Base-by-base conservation (phyloP, 805 yeast genomes). In the Zygoascus ofunaensis region DNA sequence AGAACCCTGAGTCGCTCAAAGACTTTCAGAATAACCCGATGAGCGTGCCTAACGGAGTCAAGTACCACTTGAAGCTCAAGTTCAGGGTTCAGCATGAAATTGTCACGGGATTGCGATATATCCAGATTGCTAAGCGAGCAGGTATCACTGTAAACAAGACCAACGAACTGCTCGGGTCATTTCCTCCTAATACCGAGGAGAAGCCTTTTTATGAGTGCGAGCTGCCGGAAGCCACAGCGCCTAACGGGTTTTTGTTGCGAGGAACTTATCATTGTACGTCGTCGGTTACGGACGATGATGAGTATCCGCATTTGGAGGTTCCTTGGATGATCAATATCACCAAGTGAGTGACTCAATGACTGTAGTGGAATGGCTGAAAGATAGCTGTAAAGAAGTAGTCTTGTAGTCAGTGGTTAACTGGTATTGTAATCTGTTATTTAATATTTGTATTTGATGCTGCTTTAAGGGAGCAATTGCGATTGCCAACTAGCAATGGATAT, bases 81-180 rank as follows among this genome's bases (percentile, higher is more conserved):
- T 89, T 87, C 68, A 76, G 87, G 53, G 82, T 89, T 28, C 96
- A 87, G 63, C 90, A 83, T 57, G 94, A 85, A 60, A 85, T 89
- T 52, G 80, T 89, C 55, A 87, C 96, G 1, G 97, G 97, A 1
- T 74, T 89, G 59, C 80, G 82, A 60, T 89, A 87, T 62, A 73
- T 85, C 52, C 95, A 86, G 63, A 77, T 77, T 17, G 82, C 87
- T 51, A 87, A 86, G 64, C 84, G 87, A 60, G 79, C 89, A 1
- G 95, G 95, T 28, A 83, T 89, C 50, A 76, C 89, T 21, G 86
- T 89, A 34, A 95, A 86, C 60, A 85, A 82, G 59, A 66, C 80
- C 36, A 94, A 85, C 52, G 94, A 87, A 62, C 92, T 89, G 37
- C 73, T 87, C 60, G 97, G 97, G 3, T 80, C 92, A 3, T 89